These are phyloP conservation scores for Codiaeum variegatum DNA, from an alignment of 441 rosid species.

Conservation along the genomic window DNA sequence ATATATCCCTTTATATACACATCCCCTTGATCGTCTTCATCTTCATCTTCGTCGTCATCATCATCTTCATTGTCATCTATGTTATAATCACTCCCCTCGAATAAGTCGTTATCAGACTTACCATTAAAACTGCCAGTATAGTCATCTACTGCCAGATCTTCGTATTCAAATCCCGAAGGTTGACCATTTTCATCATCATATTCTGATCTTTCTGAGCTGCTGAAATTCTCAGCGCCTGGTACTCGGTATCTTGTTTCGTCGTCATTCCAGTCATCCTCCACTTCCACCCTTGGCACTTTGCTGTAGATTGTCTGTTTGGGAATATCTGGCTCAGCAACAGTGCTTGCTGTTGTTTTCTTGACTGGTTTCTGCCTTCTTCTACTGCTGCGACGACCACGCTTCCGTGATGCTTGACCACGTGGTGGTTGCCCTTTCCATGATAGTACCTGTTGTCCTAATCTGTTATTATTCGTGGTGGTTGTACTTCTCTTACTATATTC, in stretches of 20 bases:
- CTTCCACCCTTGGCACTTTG: constrained; percentile 22
- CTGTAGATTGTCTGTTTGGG: constrained; percentile 24
- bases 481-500: constrained; percentile 43
- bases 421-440: constrained; percentile 52
- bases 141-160: constrained; percentile 34
- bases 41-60: constrained; percentile 34
- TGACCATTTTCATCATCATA: constrained; percentile 46
- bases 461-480: constrained; percentile 23
- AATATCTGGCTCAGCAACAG: constrained; percentile 26
- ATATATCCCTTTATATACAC: constrained; percentile 40
- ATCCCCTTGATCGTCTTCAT: constrained; percentile 36
- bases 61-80: constrained; percentile 35
- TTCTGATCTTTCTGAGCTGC: constrained; percentile 64
- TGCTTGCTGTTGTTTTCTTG: constrained; percentile 29
- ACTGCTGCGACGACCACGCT: constrained; percentile 47
- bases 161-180: constrained; percentile 38
- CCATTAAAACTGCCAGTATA: constrained; percentile 33
- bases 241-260: constrained; percentile 37
- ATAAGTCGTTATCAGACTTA: constrained; percentile 44
- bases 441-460: constrained; percentile 25
- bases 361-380: constrained; percentile 46
- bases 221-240: constrained; percentile 40
- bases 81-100: constrained; percentile 49
- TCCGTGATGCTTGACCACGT: constrained; percentile 42
- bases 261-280: constrained; percentile 33